phyloP scores from a whole-genome alignment of 2,329 filamentous ascomycete genomes.

The Ophiocordyceps camponoti-leonardi region DNA sequence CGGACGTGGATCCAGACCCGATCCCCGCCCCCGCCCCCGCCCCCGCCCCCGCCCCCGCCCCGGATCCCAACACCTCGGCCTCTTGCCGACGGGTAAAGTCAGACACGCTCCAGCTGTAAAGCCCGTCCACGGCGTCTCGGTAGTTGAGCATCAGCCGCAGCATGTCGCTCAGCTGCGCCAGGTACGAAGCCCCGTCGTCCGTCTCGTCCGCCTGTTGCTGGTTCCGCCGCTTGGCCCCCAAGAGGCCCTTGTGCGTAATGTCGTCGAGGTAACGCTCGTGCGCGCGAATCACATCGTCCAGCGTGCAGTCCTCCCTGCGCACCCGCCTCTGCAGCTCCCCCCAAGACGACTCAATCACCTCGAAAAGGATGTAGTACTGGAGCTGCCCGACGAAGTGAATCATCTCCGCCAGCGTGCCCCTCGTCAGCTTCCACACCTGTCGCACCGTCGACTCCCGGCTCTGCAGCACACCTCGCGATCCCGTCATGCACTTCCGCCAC shows the following conservation, averaged over 20 bases:
- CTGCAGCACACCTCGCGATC: conserved; percentile 75
- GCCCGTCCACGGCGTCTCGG: conserved; percentile 79
- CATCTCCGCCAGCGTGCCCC: conserved; percentile 89
- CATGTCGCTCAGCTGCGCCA: conserved; percentile 80
- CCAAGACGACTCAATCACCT: conserved; percentile 96
- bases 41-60: conserved; percentile 7
- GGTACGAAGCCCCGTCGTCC: conserved; percentile 62
- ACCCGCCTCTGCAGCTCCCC: conserved; percentile 72
- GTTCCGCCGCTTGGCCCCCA: conserved; percentile 49
- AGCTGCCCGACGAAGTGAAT: conserved; percentile 94
- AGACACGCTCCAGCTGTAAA: conserved; percentile 88
- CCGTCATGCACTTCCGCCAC: conserved; percentile 93
- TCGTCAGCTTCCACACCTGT: conserved; percentile 75
- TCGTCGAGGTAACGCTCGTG: conserved; percentile 81
- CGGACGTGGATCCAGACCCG: conserved; percentile 46
- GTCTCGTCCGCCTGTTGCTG: conserved; percentile 21
- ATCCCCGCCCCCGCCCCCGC: conserved; percentile 49
- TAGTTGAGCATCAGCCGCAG: conserved; percentile 88
- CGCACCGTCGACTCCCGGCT: conserved; percentile 51
- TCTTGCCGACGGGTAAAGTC: conserved; percentile 91
- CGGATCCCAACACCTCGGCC: conserved; percentile 53
- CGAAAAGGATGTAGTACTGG: conserved; percentile 96
- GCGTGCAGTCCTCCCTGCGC: conserved; percentile 67
- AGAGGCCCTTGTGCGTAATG: conserved; percentile 88
- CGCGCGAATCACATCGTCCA: conserved; percentile 87